These are phyloP conservation scores for Geotrichum bryndzae DNA, from an alignment of 1,139 yeast genomes.

Conservation along the genomic window DNA sequence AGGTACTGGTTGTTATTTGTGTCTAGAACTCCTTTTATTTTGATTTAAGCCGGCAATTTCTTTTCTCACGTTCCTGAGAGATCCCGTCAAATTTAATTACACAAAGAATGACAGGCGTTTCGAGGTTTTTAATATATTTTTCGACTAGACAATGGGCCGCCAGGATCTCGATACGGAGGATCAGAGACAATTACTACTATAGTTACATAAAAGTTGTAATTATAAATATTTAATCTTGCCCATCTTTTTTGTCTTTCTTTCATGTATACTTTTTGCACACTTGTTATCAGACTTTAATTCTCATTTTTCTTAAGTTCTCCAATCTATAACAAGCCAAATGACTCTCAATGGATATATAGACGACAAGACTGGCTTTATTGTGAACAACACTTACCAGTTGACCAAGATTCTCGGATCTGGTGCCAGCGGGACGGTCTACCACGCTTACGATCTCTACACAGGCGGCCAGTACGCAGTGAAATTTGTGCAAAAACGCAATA, in stretches of 20 bases:
- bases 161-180: not conserved
- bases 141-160: not conserved
- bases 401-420: slow-evolving; percentile 71
- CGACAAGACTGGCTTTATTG: slow-evolving; percentile 2
- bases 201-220: not conserved
- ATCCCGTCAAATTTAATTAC: not conserved
- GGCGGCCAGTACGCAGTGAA: slow-evolving; percentile 63
- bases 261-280: too few species aligned
- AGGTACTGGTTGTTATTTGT: not conserved
- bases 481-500: slow-evolving; percentile 47
- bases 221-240: not conserved
- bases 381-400: slow-evolving; percentile 9
- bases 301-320: not conserved
- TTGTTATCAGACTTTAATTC: not conserved
- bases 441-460: slow-evolving; percentile 52
- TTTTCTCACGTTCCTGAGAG: not conserved
- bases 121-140: not conserved
- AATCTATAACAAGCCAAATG: not conserved
- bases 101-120: not conserved
- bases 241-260: not conserved
- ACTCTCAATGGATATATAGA: not conserved
- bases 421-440: slow-evolving; percentile 79
- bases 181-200: not conserved
- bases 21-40: not conserved
- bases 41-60: too few species aligned